Evolutionary conservation across 352 stramenopile species (phyloP), one percentile per base, ranked within the genome.

Genomic region (Globisporangium rhizosaccharum): DNA sequence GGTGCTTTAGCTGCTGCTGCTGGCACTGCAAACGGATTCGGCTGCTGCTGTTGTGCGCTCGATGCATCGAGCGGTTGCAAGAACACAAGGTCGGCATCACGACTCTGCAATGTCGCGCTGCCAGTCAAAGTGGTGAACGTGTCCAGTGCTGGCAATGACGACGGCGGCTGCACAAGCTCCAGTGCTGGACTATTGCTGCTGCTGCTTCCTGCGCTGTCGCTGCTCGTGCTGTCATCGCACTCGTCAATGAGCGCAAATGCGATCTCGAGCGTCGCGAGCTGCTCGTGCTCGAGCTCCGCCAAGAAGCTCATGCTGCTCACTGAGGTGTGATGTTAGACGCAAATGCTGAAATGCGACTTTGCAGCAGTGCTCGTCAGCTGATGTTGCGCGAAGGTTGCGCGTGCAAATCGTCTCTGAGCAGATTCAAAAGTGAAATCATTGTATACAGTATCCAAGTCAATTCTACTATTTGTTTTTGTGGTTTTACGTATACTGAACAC

Each of bases 171-270:
- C 25, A 9, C n/a, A 5, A 11, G 23, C 0, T 11, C 42, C 7
- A 8, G 42, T 17, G n/a, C n/a, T 11, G 17, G 15, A 3, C 14
- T 23, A 12, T 3, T 37, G 26, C n/a, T 57, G 39, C 5, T 9
- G n/a, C n/a, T n/a, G n/a, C n/a, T n/a, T n/a, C n/a, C n/a, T n/a
- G n/a, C n/a, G 55, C 15, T 39, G 56, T 33, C 47, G 28, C 14
- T 44, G 46, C 46, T 49, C 26, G 20, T 12, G 56, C 5, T 37
- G 56, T 42, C 58, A 18, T 61, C 54, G 36, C 14, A 64, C 18
- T 48, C 45, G 42, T 71, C 65, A 42, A 71, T 64, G 61, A 68
- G 53, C 36, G 51, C 61, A 37, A 71, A 12, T 25, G 63, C 54
- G 39, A 61, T 25, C 33, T 71, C 56, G 39, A 71, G 50, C 50